Percentiles rank a stretch among this genome's conserved stretches.
phyloP scores from a whole-genome alignment of 2,329 filamentous ascomycete genomes.

The Epichloe sylvatica region DNA sequence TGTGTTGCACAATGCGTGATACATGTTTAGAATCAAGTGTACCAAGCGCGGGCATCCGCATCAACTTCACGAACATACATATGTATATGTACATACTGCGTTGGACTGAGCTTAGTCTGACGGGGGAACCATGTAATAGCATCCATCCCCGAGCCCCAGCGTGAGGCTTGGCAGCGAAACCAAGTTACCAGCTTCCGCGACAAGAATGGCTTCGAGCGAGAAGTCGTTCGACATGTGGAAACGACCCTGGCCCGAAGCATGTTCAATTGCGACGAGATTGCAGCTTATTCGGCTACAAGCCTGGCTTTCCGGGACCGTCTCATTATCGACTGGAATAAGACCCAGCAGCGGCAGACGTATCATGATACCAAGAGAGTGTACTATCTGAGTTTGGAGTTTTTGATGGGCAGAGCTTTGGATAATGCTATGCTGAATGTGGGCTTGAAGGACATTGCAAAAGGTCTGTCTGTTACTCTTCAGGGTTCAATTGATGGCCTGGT shows the following conservation, averaged over 20 bases:
- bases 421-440: conserved; percentile 98
- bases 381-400: conserved; percentile 91
- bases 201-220: conserved; percentile 73
- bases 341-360: conserved; percentile 89
- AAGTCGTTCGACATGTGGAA: conserved; percentile 88
- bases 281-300: conserved; percentile 81
- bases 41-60: not conserved
- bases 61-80: not conserved
- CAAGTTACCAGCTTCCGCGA: conserved; percentile 55
- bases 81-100: no score
- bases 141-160: conserved; percentile 76
- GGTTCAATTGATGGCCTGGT: not conserved
- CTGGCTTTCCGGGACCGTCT: conserved; percentile 86
- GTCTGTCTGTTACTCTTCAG: conserved; percentile 31
- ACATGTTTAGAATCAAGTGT: not conserved
- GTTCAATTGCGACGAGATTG: conserved; percentile 94
- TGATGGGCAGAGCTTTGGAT: conserved; percentile 93
- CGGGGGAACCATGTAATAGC: conserved; percentile 25
- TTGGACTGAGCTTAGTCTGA: not conserved
- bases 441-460: conserved; percentile 68
- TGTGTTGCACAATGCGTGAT: not conserved
- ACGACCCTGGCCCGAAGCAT: conserved; percentile 90
- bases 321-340: conserved; percentile 94
- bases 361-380: conserved; percentile 87
- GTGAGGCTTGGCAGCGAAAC: conserved; percentile 60